These are phyloP conservation scores for Leucocoprinus leucothites DNA, from an alignment of 768 basidiomycete species.

Conservation along the genomic window DNA sequence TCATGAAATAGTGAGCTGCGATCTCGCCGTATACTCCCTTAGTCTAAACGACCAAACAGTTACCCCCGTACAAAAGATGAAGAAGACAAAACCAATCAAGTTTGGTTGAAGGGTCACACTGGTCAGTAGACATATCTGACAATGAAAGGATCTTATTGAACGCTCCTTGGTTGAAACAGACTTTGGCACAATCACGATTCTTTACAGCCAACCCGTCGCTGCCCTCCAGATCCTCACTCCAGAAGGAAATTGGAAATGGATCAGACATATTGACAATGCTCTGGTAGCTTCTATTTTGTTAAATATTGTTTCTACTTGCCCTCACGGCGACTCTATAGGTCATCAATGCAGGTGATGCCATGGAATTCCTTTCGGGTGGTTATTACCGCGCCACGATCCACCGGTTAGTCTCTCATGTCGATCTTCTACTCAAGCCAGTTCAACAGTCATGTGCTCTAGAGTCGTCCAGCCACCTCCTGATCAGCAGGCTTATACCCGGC, in stretches of 20 bases:
- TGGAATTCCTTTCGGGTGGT: slow-evolving; percentile 61
- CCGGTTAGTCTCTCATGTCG: slow-evolving; percentile 18
- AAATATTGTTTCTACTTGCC: background rate
- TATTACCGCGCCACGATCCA: slow-evolving; percentile 60
- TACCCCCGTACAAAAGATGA: slow-evolving; percentile 49
- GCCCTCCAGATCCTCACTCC: slow-evolving; percentile 53
- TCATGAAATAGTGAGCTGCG: slow-evolving; percentile 64
- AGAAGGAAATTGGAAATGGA: slow-evolving; percentile 55
- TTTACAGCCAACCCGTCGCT: slow-evolving; percentile 61
- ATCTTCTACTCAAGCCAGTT: background rate
- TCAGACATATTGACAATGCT: slow-evolving; percentile 56
- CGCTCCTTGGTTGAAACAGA: too few species aligned
- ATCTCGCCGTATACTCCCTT: too few species aligned
- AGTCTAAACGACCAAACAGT: slow-evolving; percentile 22
- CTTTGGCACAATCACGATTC: slow-evolving; percentile 51
- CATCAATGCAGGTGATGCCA: slow-evolving; percentile 56
- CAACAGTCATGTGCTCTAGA: slow-evolving; percentile 21
- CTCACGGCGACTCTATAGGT: slow-evolving; percentile 30
- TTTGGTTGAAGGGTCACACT: slow-evolving; percentile 61
- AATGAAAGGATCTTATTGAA: too few species aligned
- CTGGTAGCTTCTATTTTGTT: slow-evolving; percentile 31
- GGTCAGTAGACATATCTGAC: slow-evolving; percentile 34
- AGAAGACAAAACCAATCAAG: slow-evolving; percentile 46
- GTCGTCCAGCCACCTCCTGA: slow-evolving; percentile 58
- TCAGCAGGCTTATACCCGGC: slow-evolving; percentile 44